Base-by-base conservation (phyloP, 495 filamentous ascomycete species). In the Alectoria sarmentosa region DNA sequence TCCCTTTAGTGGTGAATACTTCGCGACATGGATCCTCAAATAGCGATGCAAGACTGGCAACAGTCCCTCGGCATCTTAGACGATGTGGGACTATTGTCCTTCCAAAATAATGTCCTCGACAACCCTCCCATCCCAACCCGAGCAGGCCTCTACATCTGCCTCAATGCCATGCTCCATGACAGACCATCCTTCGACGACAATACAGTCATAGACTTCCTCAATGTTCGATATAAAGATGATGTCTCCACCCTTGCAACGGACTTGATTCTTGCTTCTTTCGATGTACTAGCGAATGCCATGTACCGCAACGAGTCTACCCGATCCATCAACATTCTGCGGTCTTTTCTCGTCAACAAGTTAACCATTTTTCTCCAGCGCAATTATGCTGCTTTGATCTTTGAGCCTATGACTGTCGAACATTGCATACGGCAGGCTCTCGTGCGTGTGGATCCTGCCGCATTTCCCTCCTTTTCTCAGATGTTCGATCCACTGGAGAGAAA, bases 291-390 rank as follows among this genome's bases (percentile, higher is more conserved):
- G 2, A 96, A 95, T 71, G 88, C 88, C 32, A 86, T 92, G 65
- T 89, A 91, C 65, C 86, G 89, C 30, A 88, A 84, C 58, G 91
- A 96, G 72, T 83, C 87, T 9, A 75, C 78, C 19, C 84, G 88
- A 61, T 84, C 82, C 2, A 88, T 89, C 68, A 88, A 90, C 62
- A 71, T 93, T n/a, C 83, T 96, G 64, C 86, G 91, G 55, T 94
- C 91, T 15, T 98, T 94, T 70, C 80, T 98, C 6, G 88, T 94
- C 64, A 98, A 98, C 78, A 96, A 96, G 73, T 77, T 98, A 5
- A 94, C 95, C 0, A 70, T 88, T 9, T 86, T 97, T 28, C 79
- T 98, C 14, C 49, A 44, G n/a, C 78, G 81, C 14, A 82, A 84
- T 34, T 82, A 95, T 62, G 69, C 80, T 9, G 73, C 75, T 11